Evolutionary conservation across 805 yeast species (phyloP).

Genomic region (Lachancea mirantina): DNA sequence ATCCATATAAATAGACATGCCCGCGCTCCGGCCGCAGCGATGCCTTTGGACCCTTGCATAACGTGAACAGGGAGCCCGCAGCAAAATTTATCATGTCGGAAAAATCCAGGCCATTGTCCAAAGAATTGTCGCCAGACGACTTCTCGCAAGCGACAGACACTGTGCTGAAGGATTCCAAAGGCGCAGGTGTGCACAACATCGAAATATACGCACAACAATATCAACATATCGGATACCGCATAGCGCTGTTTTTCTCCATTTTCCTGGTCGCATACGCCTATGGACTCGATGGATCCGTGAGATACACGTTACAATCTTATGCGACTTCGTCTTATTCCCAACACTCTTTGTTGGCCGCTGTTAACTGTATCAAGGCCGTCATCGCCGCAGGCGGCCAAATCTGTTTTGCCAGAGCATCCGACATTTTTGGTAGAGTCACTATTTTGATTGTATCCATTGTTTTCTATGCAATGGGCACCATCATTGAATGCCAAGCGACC

Average conservation of each 20-base stretch:
- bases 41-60: background rate
- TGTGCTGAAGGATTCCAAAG: slow-evolving; percentile 9
- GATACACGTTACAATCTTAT: slow-evolving; percentile 38
- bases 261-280: slow-evolving; percentile 34
- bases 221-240: slow-evolving; percentile 29
- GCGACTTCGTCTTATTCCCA: slow-evolving; percentile 46
- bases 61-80: background rate
- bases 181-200: slow-evolving; percentile 48
- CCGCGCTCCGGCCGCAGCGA: background rate
- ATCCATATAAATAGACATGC: background rate
- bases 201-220: slow-evolving; percentile 51
- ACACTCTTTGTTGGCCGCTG: slow-evolving; percentile 46
- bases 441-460: slow-evolving; percentile 38
- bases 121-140: background rate
- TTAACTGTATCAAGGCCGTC: slow-evolving; percentile 46
- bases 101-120: background rate
- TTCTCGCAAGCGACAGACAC: background rate
- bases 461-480: slow-evolving; percentile 47
- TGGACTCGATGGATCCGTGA: slow-evolving; percentile 35
- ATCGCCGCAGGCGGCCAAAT: slow-evolving; percentile 55
- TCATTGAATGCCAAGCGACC: slow-evolving; percentile 48
- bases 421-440: slow-evolving; percentile 50
- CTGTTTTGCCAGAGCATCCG: slow-evolving; percentile 48
- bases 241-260: slow-evolving; percentile 34
- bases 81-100: background rate